Evolutionary conservation across 1,139 yeast genomes (phyloP).

Genomic region (Chernovozyma aurita): DNA sequence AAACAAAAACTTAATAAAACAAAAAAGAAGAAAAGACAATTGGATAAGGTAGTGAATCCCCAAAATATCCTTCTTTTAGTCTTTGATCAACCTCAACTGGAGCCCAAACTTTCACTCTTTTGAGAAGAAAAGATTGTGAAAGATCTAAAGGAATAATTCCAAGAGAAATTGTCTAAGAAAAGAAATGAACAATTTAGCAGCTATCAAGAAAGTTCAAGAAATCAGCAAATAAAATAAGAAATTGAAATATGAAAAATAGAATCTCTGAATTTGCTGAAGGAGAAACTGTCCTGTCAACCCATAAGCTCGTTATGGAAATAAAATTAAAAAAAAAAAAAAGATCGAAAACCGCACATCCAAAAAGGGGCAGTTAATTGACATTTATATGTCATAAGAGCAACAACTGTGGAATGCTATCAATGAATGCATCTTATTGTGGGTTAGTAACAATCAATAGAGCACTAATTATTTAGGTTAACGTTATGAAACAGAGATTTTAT

Average conservation of each 20-base stretch:
- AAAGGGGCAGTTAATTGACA: conserved; percentile 1
- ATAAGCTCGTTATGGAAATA: not conserved
- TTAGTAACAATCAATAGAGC: not conserved
- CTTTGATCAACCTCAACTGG: no score
- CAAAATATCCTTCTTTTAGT: no score
- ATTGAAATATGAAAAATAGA: not conserved
- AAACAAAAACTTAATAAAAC: not conserved
- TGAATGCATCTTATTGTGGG: not conserved
- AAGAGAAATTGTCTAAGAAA: no score
- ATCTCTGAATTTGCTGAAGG: not conserved
- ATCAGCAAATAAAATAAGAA: no score
- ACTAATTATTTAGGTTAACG: not conserved
- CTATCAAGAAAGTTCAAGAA: no score
- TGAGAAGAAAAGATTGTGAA: no score
- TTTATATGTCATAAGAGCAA: not conserved
- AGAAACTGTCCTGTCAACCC: not conserved
- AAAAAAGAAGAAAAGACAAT: no score
- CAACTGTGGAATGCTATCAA: not conserved
- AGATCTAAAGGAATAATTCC: no score
- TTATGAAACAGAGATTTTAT: not conserved
- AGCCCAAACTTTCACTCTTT: no score
- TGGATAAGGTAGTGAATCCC: no score
- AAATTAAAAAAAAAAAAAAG: not conserved
- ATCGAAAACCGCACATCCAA: not conserved
- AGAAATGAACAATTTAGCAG: no score